A percentile compares a stretch with the other conserved stretches of the same genome.
Evolutionary conservation across 345 rosid species (phyloP).

Genomic region (Capsella bursapastoris): DNA sequence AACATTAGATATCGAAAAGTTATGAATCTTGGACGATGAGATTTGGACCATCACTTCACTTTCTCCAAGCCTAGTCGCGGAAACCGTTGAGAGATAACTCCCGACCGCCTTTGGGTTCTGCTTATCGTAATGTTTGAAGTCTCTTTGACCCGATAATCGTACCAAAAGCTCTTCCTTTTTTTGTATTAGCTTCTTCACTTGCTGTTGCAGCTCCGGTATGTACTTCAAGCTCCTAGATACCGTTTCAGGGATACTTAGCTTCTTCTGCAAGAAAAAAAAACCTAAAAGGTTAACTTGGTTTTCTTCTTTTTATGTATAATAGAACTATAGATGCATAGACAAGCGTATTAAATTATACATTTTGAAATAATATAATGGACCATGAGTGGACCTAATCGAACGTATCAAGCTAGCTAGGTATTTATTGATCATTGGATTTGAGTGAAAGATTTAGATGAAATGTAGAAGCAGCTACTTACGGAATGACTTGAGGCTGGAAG

Average conservation of each 20-base stretch:
- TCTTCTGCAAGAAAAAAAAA: conserved; percentile 48
- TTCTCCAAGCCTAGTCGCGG: conserved; percentile 49
- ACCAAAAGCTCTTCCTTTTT: conserved; percentile 56
- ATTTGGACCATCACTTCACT: conserved; percentile 59
- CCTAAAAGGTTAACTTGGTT: background rate
- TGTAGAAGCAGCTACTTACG: conserved; percentile 45
- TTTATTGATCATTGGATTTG: background rate
- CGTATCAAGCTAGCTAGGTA: too few species aligned
- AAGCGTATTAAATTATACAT: too few species aligned
- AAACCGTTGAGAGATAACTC: conserved; percentile 37
- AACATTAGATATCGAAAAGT: conserved; percentile 49
- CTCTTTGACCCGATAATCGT: conserved; percentile 36
- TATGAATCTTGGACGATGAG: conserved; percentile 37
- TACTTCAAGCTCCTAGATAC: conserved; percentile 51
- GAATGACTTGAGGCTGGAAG: conserved; percentile 58
- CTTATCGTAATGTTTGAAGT: conserved; percentile 27
- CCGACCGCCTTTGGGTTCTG: conserved; percentile 34
- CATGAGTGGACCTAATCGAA: background rate
- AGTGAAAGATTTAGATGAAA: background rate
- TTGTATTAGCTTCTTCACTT: conserved; percentile 47
- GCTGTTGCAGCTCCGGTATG: conserved; percentile 57
- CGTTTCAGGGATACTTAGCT: conserved; percentile 57
- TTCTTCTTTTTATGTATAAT: background rate
- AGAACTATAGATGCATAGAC: background rate
- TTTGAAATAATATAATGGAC: background rate